Base-by-base conservation (phyloP, 2,329 filamentous ascomycete genomes). In the Fusarium cicatricum region DNA sequence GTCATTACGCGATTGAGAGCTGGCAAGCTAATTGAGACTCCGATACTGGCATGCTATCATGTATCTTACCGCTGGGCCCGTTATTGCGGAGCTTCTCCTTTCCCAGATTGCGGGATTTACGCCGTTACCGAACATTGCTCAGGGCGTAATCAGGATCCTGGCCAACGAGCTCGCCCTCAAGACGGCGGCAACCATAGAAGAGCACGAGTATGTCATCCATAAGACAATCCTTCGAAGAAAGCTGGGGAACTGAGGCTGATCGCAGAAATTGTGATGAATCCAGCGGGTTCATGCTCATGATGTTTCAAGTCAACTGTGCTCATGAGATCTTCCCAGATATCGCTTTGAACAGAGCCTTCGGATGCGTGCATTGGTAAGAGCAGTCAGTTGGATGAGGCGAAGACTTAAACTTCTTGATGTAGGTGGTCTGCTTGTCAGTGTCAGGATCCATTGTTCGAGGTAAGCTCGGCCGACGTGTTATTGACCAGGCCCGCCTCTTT, bases 11-110 rank as follows among this genome's bases (percentile, higher is more conserved):
- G 14, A 23, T 16, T 33, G 36, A 40, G 42, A 11, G n/a, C 26
- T 39, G 38, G 23, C 29, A 45, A 34, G 42, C 55, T 60, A 64
- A 44, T 52, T 51, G 51, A 50, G 39, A 33, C 12, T 6, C 60
- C 87, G 85, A 60, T 93, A 94, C 77, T 95, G 91, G 91, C 82
- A 88, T 52, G 92, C 92, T 69, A 71, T 95, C 23, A 75, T 85
- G 34, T 91, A 89, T 76, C 82, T 92, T 58, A 83, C 87, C 58
- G 78, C 82, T 55, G 75, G 74, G 15, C 80, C 94, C 42, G 75
- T 86, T 21, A 78, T 82, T 5, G 77, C 88, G 65, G 89, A 94
- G 68, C 70, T 93, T n/a, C 67, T 92, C 45, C 77, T 94, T 52
- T 82, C 85, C 1, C 79, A 84, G 7, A 75, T 85, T 29, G 78